These are phyloP conservation scores for Pestalotiopsis sp. DNA, from an alignment of 2,329 filamentous ascomycete genomes.

Conservation along the genomic window DNA sequence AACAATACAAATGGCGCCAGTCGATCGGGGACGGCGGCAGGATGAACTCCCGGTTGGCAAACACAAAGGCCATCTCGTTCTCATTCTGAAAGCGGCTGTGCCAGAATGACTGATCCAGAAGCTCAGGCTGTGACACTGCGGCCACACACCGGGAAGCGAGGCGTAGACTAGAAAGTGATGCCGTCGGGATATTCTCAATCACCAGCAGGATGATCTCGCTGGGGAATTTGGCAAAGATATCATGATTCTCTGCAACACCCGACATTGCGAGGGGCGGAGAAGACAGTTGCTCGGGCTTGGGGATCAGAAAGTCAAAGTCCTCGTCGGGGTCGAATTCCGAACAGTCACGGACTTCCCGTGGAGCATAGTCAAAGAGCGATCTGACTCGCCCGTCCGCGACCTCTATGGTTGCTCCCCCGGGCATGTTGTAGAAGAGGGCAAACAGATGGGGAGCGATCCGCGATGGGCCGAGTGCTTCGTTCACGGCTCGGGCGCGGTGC, in stretches of 20 bases:
- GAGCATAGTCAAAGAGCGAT: neutral
- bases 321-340: slow-evolving; percentile 10
- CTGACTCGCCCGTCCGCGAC: too few species aligned
- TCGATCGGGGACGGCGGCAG: slow-evolving; percentile 17
- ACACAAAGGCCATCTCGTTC: slow-evolving; percentile 25
- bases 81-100: slow-evolving; percentile 21
- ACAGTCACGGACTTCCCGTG: neutral
- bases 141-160: slow-evolving; percentile 21
- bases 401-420: neutral
- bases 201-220: slow-evolving; percentile 24
- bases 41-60: slow-evolving; percentile 17
- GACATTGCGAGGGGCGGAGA: neutral
- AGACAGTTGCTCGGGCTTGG: neutral
- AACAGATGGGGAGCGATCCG: slow-evolving; percentile 22
- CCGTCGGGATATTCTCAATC: slow-evolving; percentile 18
- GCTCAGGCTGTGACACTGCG: slow-evolving; percentile 17
- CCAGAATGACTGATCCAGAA: slow-evolving; percentile 25
- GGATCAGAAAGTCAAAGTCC: neutral
- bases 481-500: slow-evolving; percentile 16
- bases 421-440: slow-evolving; percentile 23
- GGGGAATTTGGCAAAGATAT: slow-evolving; percentile 22
- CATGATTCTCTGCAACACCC: neutral
- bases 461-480: slow-evolving; percentile 4
- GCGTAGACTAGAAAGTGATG: slow-evolving; percentile 20
- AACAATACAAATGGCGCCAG: slow-evolving; percentile 24